Percentiles rank a stretch among this genome's conserved stretches.
Evolutionary conservation across 306 rosid genomes (phyloP).

Genomic region (Cicer cuneatum): DNA sequence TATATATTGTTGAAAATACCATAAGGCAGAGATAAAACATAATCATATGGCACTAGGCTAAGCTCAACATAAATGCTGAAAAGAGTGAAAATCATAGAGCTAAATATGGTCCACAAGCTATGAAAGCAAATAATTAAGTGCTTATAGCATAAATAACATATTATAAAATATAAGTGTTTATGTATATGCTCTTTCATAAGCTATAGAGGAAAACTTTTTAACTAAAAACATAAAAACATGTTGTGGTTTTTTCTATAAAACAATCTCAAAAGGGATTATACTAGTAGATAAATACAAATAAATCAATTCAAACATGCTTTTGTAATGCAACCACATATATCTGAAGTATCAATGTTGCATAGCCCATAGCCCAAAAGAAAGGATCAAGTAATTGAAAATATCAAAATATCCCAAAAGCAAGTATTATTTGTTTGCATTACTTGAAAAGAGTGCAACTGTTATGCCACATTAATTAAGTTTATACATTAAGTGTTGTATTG

Average conservation of each 20-base stretch:
- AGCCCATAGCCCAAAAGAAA: not conserved
- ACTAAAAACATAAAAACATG: too few species aligned
- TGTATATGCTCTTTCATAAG: too few species aligned
- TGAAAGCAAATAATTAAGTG: too few species aligned
- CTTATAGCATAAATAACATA: too few species aligned
- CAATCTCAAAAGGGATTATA: too few species aligned
- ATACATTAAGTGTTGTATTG: not conserved
- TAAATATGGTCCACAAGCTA: not conserved
- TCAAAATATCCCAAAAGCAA: not conserved
- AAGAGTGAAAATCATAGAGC: not conserved
- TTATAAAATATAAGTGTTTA: too few species aligned
- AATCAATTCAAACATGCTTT: too few species aligned
- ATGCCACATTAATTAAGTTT: not conserved
- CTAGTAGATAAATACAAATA: too few species aligned
- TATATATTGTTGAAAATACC: not conserved
- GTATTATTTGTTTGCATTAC: not conserved
- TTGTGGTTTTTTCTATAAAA: too few species aligned
- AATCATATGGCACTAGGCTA: not conserved
- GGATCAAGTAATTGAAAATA: conserved; percentile 5
- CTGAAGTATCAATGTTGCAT: too few species aligned
- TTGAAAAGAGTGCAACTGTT: conserved; percentile 1
- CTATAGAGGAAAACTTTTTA: too few species aligned
- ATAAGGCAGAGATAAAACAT: not conserved
- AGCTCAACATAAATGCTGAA: not conserved
- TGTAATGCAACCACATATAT: too few species aligned